Base-by-base conservation (phyloP, 2,329 filamentous ascomycete species). In the Pseudogymnoascus sp. region DNA sequence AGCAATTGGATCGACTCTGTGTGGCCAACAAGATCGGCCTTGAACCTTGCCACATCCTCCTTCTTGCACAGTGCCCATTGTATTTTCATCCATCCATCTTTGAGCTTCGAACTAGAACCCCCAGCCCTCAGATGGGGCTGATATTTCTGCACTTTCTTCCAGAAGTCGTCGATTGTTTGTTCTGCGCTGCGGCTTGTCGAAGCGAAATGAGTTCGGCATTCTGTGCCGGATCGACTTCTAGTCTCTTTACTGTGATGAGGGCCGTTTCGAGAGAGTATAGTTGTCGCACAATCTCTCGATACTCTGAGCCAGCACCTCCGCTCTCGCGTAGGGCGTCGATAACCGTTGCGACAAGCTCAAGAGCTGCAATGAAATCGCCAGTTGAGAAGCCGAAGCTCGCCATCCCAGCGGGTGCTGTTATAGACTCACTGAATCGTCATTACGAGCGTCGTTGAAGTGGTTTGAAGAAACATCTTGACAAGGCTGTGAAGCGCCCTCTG, bases 121-220 rank as follows among this genome's bases (percentile, higher is more conserved):
- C 36, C 60, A 50, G 41, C 14, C 28, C 41, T 47, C 8, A 47
- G 22, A 63, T 67, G 63, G 18, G 66, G 68, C 60, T 73, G 69
- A 20, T 71, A 71, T 36, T 69, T 70, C 59, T 67, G 38, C 1
- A 70, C 62, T 22, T 67, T 70, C 43, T 64, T 61, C 61, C 65
- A 67, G 41, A 72, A 74, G 1, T 60, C 60, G 61, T 69, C 65
- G 16, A 72, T 71, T 18, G 70, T 69, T 11, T 47, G 54, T 36
- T 69, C 36, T 66, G 61, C 35, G 64, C 38, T 4, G 65, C 65
- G 3, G 67, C 68, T 43, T 70, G 64, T 36, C 63, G 60, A 9
- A 73, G 50, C 0, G 70, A 65, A 30, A 68, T 37, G n/a, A 38
- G n/a, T 30, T 70, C 65, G 12, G 57, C 63, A 57, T 63, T 33